Percentiles rank a stretch among this genome's conserved stretches.
phyloP scores from a whole-genome alignment of 345 rosid species.

The Physaria fendleri region DNA sequence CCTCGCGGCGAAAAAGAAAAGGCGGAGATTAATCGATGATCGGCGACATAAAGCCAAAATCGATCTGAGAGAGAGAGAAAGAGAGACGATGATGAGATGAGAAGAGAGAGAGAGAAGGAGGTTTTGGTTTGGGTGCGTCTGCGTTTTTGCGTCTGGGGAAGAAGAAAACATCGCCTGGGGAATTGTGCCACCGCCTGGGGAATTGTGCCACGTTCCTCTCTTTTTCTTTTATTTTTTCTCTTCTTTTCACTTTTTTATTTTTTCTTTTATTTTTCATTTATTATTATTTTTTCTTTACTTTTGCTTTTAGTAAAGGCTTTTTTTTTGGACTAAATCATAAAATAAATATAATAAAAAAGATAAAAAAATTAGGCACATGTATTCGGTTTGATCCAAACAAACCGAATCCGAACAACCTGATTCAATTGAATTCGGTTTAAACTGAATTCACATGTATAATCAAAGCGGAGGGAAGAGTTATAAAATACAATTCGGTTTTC shows the following conservation, averaged over 20 bases:
- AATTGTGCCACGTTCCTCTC: constrained; percentile 48
- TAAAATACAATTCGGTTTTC: no score
- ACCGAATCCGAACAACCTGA: no score
- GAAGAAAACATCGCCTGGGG: constrained; percentile 39
- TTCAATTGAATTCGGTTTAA: no score
- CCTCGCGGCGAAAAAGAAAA: constrained; percentile 10
- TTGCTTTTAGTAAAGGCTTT: no score
- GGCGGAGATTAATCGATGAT: constrained; percentile 18
- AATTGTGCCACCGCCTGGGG: constrained; percentile 61
- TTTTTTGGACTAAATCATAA: no score
- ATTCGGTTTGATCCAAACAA: no score
- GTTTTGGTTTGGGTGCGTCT: constrained; percentile 17
- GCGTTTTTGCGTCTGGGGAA: constrained; percentile 23
- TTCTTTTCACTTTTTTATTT: neutral
- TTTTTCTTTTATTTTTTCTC: neutral
- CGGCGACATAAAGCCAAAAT: constrained; percentile 6
- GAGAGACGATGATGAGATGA: neutral
- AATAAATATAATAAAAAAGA: no score
- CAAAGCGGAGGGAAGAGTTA: no score
- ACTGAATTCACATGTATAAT: no score
- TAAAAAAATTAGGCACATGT: no score
- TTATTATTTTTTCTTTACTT: neutral
- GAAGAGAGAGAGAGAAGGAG: neutral
- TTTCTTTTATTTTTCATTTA: neutral
- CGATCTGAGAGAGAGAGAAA: constrained; percentile 20